Conservation (phyloP, 1,284 basidiomycete species). For the Irpex lacteus region DNA sequence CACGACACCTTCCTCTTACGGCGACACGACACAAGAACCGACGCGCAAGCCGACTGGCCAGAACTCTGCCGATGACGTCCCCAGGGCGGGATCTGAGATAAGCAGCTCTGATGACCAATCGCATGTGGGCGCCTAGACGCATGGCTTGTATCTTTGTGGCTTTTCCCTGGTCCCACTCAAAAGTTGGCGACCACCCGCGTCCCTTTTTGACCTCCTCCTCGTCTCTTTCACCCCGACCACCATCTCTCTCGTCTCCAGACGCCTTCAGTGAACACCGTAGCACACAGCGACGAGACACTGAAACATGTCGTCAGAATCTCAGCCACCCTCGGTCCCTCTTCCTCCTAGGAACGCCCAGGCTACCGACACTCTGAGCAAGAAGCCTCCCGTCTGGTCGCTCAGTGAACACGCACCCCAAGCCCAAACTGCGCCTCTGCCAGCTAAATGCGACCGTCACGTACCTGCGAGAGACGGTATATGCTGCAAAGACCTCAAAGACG, state of each 20-base stretch:
- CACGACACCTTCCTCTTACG: background rate
- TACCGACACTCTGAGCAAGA: conserved; percentile 25
- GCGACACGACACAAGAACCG: background rate
- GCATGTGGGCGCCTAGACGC: background rate
- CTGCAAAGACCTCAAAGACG: conserved; percentile 78
- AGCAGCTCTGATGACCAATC: background rate
- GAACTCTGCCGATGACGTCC: background rate
- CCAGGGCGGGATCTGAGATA: background rate
- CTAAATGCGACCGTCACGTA: conserved; percentile 58
- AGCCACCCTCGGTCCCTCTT: conserved; percentile 33
- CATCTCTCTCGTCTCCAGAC: background rate
- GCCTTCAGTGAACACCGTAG: background rate
- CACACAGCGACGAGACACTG: background rate
- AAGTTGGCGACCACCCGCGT: background rate
- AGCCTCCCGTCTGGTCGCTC: conserved; percentile 65
- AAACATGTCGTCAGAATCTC: conserved; percentile 15
- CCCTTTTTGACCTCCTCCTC: background rate
- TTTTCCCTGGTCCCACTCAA: background rate
- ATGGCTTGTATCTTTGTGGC: background rate
- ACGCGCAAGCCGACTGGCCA: background rate
- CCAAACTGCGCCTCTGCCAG: conserved; percentile 42
- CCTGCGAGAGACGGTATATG: conserved; percentile 62
- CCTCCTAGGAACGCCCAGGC: conserved; percentile 22
- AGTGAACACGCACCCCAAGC: conserved; percentile 34
- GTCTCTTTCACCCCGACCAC: background rate